These are phyloP conservation scores for Vigna mungo DNA, from an alignment of 306 rosid genomes.

Conservation along the genomic window DNA sequence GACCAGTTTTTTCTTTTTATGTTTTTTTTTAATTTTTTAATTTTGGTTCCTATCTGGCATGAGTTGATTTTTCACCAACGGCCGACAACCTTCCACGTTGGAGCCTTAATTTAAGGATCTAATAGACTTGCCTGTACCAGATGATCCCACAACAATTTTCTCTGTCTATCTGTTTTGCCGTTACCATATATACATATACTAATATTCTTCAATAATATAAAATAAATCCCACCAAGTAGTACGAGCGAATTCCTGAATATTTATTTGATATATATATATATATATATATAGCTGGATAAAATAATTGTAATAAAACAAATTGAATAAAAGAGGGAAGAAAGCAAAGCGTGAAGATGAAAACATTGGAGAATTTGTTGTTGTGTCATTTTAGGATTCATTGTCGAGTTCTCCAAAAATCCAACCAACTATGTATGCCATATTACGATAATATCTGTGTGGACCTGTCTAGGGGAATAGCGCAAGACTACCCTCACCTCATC, in stretches of 20 bases:
- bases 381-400: conserved; percentile 59
- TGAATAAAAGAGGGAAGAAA: not conserved
- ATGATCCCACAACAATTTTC: conserved; percentile 2
- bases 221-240: too few relatives aligned
- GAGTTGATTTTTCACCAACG: too few relatives aligned
- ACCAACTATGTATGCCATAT: conserved; percentile 40
- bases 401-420: conserved; percentile 53
- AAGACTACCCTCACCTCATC: conserved; percentile 2
- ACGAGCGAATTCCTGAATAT: too few relatives aligned
- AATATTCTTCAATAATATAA: too few relatives aligned
- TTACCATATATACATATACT: too few relatives aligned
- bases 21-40: too few relatives aligned
- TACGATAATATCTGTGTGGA: conserved; percentile 26
- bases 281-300: not conserved
- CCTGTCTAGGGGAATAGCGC: not conserved
- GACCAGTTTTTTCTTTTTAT: conserved; percentile 15
- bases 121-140: conserved; percentile 27
- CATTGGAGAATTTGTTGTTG: conserved; percentile 57
- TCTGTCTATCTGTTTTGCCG: not conserved
- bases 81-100: conserved; percentile 39
- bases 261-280: not conserved
- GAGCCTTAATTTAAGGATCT: conserved; percentile 2
- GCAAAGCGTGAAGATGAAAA: not conserved
- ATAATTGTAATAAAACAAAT: too few relatives aligned
- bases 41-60: too few relatives aligned